These are phyloP conservation scores for Candida insectorum DNA, from an alignment of 805 yeast genomes.

Conservation along the genomic window DNA sequence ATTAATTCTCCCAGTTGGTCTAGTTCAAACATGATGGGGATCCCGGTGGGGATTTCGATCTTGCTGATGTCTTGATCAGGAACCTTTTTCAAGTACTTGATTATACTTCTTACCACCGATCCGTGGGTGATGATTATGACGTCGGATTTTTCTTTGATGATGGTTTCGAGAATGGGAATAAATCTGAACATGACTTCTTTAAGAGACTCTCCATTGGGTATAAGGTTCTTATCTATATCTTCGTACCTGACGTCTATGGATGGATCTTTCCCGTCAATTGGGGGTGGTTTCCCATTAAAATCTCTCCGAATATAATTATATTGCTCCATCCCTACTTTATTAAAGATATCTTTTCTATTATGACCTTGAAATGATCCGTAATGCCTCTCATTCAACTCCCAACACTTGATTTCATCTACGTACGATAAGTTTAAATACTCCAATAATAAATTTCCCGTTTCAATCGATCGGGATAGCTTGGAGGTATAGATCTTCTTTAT, in stretches of 20 bases:
- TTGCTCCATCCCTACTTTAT: slow-evolving; percentile 33
- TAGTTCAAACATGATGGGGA: slow-evolving; percentile 41
- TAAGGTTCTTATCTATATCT: slow-evolving; percentile 15
- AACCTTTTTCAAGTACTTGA: slow-evolving; percentile 33
- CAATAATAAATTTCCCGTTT: slow-evolving; percentile 38
- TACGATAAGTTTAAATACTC: slow-evolving; percentile 28
- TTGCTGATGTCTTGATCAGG: slow-evolving; percentile 36
- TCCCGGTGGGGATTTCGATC: slow-evolving; percentile 43
- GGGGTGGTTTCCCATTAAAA: slow-evolving; percentile 37
- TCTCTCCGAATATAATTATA: slow-evolving; percentile 37
- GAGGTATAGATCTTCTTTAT: slow-evolving; percentile 36
- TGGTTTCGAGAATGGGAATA: slow-evolving; percentile 32
- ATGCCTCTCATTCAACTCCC: slow-evolving; percentile 45
- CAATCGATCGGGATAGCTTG: slow-evolving; percentile 36
- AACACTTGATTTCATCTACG: slow-evolving; percentile 35
- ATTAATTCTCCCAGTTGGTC: slow-evolving; percentile 25
- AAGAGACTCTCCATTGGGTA: slow-evolving; percentile 39
- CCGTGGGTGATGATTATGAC: slow-evolving; percentile 43
- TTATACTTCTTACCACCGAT: slow-evolving; percentile 38
- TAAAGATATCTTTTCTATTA: slow-evolving; percentile 33
- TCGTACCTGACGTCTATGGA: slow-evolving; percentile 36
- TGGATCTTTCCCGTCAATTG: slow-evolving; percentile 20
- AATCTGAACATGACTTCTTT: slow-evolving; percentile 37
- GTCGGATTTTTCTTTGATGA: slow-evolving; percentile 19
- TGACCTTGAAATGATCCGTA: slow-evolving; percentile 42